phyloP scores from a whole-genome alignment of 164 flowering plant species.

The Sextonia rubra region DNA sequence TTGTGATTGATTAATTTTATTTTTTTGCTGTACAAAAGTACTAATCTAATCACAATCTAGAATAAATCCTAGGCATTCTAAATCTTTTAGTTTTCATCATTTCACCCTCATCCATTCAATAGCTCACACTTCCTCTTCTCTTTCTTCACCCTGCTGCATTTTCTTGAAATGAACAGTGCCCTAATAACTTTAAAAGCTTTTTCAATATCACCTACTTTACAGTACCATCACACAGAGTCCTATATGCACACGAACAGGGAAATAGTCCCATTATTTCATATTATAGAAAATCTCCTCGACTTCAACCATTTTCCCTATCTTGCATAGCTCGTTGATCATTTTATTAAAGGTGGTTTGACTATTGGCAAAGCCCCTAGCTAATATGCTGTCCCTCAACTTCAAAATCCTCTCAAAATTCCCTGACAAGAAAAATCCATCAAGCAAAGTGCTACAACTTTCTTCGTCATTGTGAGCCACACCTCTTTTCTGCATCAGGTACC shows the following conservation, averaged over 20 bases:
- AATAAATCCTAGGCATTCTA: too few species aligned
- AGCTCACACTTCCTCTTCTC: too few species aligned
- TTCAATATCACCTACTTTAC: constrained; percentile 52
- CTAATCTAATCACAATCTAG: too few species aligned
- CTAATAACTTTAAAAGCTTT: constrained; percentile 49
- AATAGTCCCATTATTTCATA: constrained; percentile 59
- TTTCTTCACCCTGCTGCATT: constrained; percentile 26
- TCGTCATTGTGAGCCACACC: constrained; percentile 61
- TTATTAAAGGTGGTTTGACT: constrained; percentile 47
- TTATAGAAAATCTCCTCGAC: constrained; percentile 50
- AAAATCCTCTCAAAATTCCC: constrained; percentile 52
- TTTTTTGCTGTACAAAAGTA: too few species aligned
- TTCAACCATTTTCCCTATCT: constrained; percentile 65
- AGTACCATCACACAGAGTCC: constrained; percentile 71
- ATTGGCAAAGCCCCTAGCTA: constrained; percentile 49
- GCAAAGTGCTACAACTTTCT: constrained; percentile 61
- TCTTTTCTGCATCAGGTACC: constrained; percentile 66
- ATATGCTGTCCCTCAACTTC: constrained; percentile 53
- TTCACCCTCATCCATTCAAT: too few species aligned
- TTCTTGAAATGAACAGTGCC: constrained; percentile 47
- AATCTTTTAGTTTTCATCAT: too few species aligned
- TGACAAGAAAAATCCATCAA: constrained; percentile 62
- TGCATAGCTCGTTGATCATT: constrained; percentile 75
- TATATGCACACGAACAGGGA: constrained; percentile 64
- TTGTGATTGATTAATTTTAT: too few species aligned